Evolutionary conservation across 1,284 basidiomycete genomes (phyloP), one percentile per base, ranked within the genome.

Genomic region (Coriolopsis trogii): DNA sequence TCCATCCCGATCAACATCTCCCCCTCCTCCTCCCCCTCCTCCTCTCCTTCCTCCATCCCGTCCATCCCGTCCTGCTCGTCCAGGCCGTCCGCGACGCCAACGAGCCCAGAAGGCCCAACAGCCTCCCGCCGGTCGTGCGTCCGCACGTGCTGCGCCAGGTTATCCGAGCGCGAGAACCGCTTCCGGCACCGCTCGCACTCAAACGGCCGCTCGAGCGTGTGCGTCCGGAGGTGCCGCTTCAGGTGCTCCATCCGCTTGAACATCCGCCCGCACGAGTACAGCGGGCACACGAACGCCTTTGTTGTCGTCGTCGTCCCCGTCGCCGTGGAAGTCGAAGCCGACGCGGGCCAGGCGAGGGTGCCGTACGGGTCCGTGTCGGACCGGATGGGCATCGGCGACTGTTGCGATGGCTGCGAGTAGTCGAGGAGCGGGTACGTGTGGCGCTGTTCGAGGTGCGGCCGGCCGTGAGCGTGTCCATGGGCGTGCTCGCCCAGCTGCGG

Each of bases 201-300:
- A 70, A 84, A 94, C 0, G 93, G 93, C 39, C 87, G 76, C 69
- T 95, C 93, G 77, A 91, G 80, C 33, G 92, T 94, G 67, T 95
- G 93, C n/a, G 91, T 93, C 47, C 91, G 80, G 29, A 93, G 73
- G 69, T 96, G 93, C 34, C 92, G 75, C 71, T 90, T 91, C 58
- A 95, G 76, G 66, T 95, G 92, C 67, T 95, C 93, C 74, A 89
- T 84, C 7, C 91, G 83, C 76, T 93, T 94, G 82, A 95, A 96
- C 55, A 88, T 73, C 55, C 88, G 77, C 4, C 87, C 84, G 67
- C 93, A 95, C 6, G 87, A 87, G 66, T 82, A 84, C 1, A 92
- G 76, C 21, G 90, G 90, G 69, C 91, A 94, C 38, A 84, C 79
- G 64, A 84, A 93, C 10, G 82, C 85, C 67, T 86, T 89, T 26